Percentiles rank a stretch among this genome's conserved stretches.
Evolutionary conservation across 2,329 filamentous ascomycete genomes (phyloP).

Genomic region (Malbranchea cinnamomea): DNA sequence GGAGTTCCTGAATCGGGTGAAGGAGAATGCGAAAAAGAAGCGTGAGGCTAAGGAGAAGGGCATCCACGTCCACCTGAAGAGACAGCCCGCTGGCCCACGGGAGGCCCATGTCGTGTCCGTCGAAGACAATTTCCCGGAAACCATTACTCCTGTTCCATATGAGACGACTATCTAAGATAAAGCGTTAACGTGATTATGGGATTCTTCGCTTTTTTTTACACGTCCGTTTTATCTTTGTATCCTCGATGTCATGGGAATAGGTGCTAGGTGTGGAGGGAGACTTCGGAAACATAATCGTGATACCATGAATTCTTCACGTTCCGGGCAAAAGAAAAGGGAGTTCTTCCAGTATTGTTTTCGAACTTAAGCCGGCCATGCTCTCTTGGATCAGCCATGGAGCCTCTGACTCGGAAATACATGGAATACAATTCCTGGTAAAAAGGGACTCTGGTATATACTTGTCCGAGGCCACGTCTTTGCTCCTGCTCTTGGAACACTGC

Average conservation of each 20-base stretch:
- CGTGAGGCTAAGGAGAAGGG: slow-evolving; percentile 85
- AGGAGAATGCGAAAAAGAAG: slow-evolving; percentile 87
- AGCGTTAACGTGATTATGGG: slow-evolving; percentile 22
- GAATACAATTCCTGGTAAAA: too few species aligned
- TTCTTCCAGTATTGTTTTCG: too few species aligned
- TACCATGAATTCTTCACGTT: too few species aligned
- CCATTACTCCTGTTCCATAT: slow-evolving; percentile 80
- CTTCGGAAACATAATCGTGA: slow-evolving; percentile 24
- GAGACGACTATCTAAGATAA: slow-evolving; percentile 86
- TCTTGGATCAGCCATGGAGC: too few species aligned
- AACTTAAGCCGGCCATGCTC: too few species aligned
- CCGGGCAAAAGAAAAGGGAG: too few species aligned
- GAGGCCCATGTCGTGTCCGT: slow-evolving; percentile 64
- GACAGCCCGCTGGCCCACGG: slow-evolving; percentile 66
- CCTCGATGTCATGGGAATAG: slow-evolving; percentile 11
- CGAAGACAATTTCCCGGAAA: slow-evolving; percentile 78
- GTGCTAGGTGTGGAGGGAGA: slow-evolving; percentile 13
- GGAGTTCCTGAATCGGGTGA: slow-evolving; percentile 91
- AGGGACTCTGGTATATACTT: too few species aligned
- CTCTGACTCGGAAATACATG: too few species aligned
- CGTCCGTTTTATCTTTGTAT: slow-evolving; percentile 18
- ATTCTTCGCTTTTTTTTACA: slow-evolving; percentile 4
- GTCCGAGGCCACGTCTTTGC: too few species aligned
- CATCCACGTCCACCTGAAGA: slow-evolving; percentile 80
- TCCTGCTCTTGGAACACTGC: too few species aligned